Percentiles rank a stretch among this genome's conserved stretches.
Evolutionary conservation across 495 filamentous ascomycete species (phyloP).

Genomic region (Neurospora tetraspora): DNA sequence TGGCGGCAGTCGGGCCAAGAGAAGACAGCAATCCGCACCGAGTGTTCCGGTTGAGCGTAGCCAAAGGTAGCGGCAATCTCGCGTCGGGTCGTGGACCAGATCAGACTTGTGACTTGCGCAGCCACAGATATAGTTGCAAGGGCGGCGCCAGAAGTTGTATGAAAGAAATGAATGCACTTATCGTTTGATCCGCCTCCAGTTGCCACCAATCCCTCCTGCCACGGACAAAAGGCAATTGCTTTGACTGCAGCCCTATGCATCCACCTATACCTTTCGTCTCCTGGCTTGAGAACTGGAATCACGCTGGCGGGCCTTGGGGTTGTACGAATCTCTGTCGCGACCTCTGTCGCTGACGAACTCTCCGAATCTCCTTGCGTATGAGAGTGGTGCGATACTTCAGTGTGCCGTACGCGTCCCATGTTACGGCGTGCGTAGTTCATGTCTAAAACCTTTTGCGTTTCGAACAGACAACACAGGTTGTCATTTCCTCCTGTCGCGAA

Average conservation of each 20-base stretch:
- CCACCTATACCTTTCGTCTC: constrained; percentile 63
- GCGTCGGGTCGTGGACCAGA: constrained; percentile 77
- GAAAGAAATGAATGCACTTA: constrained; percentile 91
- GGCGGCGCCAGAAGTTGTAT: constrained; percentile 73
- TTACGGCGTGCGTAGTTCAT: neutral
- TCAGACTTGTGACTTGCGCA: constrained; percentile 85
- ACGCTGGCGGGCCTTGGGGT: neutral
- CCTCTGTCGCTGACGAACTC: constrained; percentile 3
- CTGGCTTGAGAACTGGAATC: constrained; percentile 20
- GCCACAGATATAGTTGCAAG: constrained; percentile 86
- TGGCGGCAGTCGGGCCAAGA: constrained; percentile 90
- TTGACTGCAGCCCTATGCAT: constrained; percentile 83
- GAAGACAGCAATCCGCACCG: constrained; percentile 86
- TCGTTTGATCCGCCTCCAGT: constrained; percentile 92
- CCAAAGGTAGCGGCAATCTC: constrained; percentile 94
- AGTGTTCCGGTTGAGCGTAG: constrained; percentile 89
- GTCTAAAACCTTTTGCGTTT: constrained; percentile 49
- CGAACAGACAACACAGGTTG: constrained; percentile 77
- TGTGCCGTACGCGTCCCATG: neutral
- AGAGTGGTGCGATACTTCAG: neutral
- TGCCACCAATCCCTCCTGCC: constrained; percentile 79
- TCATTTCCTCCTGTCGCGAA: constrained; percentile 92
- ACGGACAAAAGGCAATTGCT: constrained; percentile 94
- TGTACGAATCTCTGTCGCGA: constrained; percentile 3
- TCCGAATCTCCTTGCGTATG: constrained; percentile 1